These are phyloP conservation scores for Ilex paraguariensis DNA, from an alignment of 305 asterid species.

Conservation along the genomic window DNA sequence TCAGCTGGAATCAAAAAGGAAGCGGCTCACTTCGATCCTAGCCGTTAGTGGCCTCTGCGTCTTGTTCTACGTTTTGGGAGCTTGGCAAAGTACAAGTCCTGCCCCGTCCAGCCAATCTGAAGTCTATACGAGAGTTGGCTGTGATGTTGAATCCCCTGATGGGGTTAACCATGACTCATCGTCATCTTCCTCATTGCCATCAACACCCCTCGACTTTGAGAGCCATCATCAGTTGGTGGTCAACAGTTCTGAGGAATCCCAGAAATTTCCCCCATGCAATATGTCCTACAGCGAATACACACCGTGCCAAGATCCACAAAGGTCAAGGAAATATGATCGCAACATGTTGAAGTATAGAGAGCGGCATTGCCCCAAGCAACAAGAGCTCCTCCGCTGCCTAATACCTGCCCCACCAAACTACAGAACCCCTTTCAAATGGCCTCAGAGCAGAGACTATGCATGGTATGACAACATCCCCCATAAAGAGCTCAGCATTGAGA, in stretches of 20 bases:
- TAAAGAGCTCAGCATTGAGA: slow-evolving; percentile 83
- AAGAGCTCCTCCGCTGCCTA: slow-evolving; percentile 70
- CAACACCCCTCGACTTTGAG: slow-evolving; percentile 56
- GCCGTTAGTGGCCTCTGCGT: slow-evolving; percentile 72
- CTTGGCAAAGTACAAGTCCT: slow-evolving; percentile 55
- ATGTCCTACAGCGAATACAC: slow-evolving; percentile 60
- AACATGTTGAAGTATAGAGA: slow-evolving; percentile 72
- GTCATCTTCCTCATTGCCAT: slow-evolving; percentile 11
- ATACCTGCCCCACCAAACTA: slow-evolving; percentile 81
- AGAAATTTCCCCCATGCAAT: slow-evolving; percentile 55
- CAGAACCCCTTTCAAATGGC: slow-evolving; percentile 85
- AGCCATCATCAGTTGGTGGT: slow-evolving; percentile 66
- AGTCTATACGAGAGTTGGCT: slow-evolving; percentile 47
- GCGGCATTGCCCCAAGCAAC: slow-evolving; percentile 80
- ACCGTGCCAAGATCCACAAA: slow-evolving; percentile 65
- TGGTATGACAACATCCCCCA: slow-evolving; percentile 92
- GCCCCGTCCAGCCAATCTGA: slow-evolving; percentile 40
- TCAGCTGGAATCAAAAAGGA: slow-evolving; percentile 45
- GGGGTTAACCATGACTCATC: slow-evolving; percentile 11
- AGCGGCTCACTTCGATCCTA: slow-evolving; percentile 55
- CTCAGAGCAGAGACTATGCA: slow-evolving; percentile 75
- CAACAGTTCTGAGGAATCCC: slow-evolving; percentile 35
- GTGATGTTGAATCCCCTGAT: slow-evolving; percentile 26
- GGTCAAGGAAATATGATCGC: slow-evolving; percentile 66
- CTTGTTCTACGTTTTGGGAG: slow-evolving; percentile 61